Base-by-base conservation (phyloP, 2,329 filamentous ascomycete genomes). In the Ramichloridium luteum region DNA sequence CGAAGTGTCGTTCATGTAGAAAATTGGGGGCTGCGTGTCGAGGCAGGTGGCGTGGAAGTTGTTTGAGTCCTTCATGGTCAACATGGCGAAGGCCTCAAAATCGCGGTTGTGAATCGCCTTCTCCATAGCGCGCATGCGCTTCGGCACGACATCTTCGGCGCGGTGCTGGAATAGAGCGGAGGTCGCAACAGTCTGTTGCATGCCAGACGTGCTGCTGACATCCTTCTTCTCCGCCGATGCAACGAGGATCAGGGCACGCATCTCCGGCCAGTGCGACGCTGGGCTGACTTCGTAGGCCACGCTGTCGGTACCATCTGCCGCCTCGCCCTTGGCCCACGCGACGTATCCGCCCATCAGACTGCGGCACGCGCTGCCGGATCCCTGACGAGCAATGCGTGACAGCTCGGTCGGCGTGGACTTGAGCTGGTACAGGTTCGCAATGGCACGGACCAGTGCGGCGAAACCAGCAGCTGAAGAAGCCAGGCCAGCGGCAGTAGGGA, bases 51-150 rank as follows among this genome's bases (percentile, higher is more conserved):
- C 83, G 59, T 98, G 90, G 74, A 98, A 98, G 37, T 77, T 83
- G 64, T 98, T 98, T 54, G 81, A 92, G 56, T 98, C 90, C 57
- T 77, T 79, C 86, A 94, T 98, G 11, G 90, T 93, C 40, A 94
- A 71, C 55, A 82, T 76, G 14, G 80, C 90, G 53, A 98, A 98
- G 13, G 70, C 65, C 48, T 76, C 72, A 61, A 98, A 98, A 61
- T 98, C 81, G 47, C 72, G 73, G 41, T 72, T 68, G 45, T 67
- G 61, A 39, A 96, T 78, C 4, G 88, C 85, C 38, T 76, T 70
- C 61, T 90, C 80, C 78, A 96, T 94, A 42, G 72, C 65, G 27
- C 63, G 59, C 86, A 96, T 94, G 44, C 84, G 71, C 47, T 68
- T 67, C 8, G 88, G 86, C 8, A 96, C 90, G 22, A 93, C 75